These are phyloP conservation scores for Articulospora tetracladia DNA, from an alignment of 495 filamentous ascomycete species.

Conservation along the genomic window DNA sequence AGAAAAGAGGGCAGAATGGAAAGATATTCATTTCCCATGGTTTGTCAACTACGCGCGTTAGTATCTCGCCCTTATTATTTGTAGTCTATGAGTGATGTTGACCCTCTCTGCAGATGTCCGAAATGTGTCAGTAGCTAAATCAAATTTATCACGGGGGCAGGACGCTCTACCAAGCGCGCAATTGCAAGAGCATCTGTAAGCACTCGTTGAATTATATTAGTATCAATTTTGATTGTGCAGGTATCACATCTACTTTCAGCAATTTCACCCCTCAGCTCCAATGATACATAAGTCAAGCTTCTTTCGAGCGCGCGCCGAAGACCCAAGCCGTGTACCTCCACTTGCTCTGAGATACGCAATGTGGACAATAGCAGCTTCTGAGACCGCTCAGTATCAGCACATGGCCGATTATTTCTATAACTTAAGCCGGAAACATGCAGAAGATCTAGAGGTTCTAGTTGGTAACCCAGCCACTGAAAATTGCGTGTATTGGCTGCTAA, in stretches of 20 bases:
- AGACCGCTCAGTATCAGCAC: conserved; percentile 70
- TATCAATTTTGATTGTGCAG: conserved; percentile 32
- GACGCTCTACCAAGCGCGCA: not conserved
- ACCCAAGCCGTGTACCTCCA: conserved; percentile 49
- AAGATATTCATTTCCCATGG: not conserved
- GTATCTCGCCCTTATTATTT: not conserved
- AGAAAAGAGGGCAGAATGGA: not conserved
- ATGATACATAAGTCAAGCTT: conserved; percentile 84
- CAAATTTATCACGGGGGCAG: not conserved
- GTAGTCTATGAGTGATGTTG: not conserved
- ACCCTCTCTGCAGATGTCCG: not conserved
- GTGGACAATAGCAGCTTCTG: conserved; percentile 79
- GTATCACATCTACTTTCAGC: conserved; percentile 79
- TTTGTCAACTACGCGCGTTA: not conserved
- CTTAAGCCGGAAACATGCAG: conserved; percentile 79
- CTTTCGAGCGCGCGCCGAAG: conserved; percentile 59
- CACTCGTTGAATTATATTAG: not conserved
- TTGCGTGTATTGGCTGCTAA: conserved; percentile 46
- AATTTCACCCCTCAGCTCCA: conserved; percentile 74
- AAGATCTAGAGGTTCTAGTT: conserved; percentile 85
- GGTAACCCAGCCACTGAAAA: conserved; percentile 63
- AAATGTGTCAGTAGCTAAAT: not conserved
- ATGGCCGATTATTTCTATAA: conserved; percentile 80
- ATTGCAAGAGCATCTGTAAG: not conserved
- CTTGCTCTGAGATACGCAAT: conserved; percentile 85